phyloP scores from a whole-genome alignment of 208 protist species.

The Tritrichomonas foetus region DNA sequence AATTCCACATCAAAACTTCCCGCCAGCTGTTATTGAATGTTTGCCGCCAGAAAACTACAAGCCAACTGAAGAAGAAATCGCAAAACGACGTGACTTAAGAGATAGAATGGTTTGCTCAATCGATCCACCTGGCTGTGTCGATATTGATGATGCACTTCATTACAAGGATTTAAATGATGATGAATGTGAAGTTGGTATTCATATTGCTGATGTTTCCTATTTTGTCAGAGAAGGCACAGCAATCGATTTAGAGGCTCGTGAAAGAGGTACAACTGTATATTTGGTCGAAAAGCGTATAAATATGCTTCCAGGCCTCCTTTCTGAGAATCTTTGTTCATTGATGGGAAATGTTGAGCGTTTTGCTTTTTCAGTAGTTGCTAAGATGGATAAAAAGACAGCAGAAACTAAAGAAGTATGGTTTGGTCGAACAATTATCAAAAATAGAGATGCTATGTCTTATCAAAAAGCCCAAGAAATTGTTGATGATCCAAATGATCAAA shows the following conservation, averaged over 20 bases:
- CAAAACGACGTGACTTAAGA: conserved; percentile 53
- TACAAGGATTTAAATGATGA: conserved; percentile 24
- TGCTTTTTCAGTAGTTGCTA: conserved; percentile 73
- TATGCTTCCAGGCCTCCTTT: conserved; percentile 73
- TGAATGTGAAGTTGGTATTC: conserved; percentile 65
- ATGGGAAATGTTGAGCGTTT: conserved; percentile 68
- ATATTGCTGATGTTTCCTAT: conserved; percentile 84
- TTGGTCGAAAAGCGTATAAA: conserved; percentile 63
- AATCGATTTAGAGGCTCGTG: conserved; percentile 71
- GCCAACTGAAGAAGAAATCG: conserved; percentile 47
- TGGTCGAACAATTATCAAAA: conserved; percentile 66
- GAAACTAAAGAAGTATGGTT: conserved; percentile 52
- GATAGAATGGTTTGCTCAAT: conserved; percentile 53
- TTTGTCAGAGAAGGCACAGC: conserved; percentile 68
- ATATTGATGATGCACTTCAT: conserved; percentile 70
- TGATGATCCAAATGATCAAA: conserved; percentile 52
- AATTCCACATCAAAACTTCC: conserved; percentile 53
- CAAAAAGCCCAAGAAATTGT: conserved; percentile 53
- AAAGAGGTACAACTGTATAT: conserved; percentile 70
- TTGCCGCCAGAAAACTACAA: conserved; percentile 41
- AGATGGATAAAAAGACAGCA: conserved; percentile 53
- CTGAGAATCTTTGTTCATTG: conserved; percentile 77
- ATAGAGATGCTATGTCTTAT: conserved; percentile 59
- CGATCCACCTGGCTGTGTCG: conserved; percentile 63
- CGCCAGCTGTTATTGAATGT: conserved; percentile 35